Base-by-base conservation (phyloP, 352 stramenopile species). In the Globisporangium alternatum region DNA sequence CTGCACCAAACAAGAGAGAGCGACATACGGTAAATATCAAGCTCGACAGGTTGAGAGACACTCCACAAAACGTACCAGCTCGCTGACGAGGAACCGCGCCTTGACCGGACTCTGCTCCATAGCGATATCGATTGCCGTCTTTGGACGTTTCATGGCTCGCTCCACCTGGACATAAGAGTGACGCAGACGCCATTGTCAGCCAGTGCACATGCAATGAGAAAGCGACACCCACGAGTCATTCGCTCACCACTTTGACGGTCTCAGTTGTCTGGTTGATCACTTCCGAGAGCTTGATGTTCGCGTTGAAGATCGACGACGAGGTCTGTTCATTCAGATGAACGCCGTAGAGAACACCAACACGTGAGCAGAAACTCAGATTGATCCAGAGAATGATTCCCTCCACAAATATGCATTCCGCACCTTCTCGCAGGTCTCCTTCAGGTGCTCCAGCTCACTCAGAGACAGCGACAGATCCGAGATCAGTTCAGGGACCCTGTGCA, bases 41-140 rank as follows among this genome's bases (percentile, higher is more conserved):
- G 12, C 3, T 15, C 35, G 21, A 7, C 62, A 21, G 64, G 31
- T 28, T 28, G 25, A 1, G 25, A 28, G 25, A 28, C 25, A 28
- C 25, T 28, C 25, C 25, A 49, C 13, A 25, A 25, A 47, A 49
- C 56, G 8, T 48, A 83, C 77, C 68, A 83, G 57, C 5, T 82
- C 73, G 19, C 70, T 75, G 30, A 83, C 49, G n/a, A 87, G 67
- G 3, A 66, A 68, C 7, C 69, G 75, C 4, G 72, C 65, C 63
- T 90, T 89, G 2, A 83, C 56, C 3, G 83, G 83, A 68, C 80
- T 90, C 65, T 80, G 83, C 54, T 90, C 80, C 81, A 93, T 90
- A 2, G 84, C 84, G 55, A 78, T 60, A 62, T 93, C 84, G 19
- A 93, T 72, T 9, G 77, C 69, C 1, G 78, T 90, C 74, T 91